Percentiles rank a stretch among this genome's conserved stretches.
Conservation (phyloP, 2,329 filamentous ascomycete species). For the Xylaria sp. region DNA sequence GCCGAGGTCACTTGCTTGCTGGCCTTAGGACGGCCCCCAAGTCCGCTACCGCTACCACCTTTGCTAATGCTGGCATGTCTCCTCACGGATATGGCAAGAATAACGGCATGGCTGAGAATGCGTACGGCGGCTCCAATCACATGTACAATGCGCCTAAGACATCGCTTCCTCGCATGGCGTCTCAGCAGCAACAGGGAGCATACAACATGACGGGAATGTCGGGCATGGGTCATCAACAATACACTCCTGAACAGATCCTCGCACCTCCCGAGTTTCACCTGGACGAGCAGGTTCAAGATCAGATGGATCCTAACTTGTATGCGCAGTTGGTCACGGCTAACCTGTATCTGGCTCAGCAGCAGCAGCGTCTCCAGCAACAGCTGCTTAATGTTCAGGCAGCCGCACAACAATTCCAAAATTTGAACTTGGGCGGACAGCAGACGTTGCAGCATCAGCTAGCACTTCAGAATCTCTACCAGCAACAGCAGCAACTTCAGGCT, state of each 20-base stretch:
- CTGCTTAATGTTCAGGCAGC: conserved; percentile 84
- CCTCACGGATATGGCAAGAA: conserved; percentile 57
- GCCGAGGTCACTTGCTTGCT: conserved; percentile 92
- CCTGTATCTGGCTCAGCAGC: conserved; percentile 90
- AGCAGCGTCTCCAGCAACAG: conserved; percentile 95
- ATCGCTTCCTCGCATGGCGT: conserved; percentile 59
- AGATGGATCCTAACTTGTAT: conserved; percentile 87
- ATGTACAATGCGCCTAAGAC: conserved; percentile 65
- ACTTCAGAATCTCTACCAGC: conserved; percentile 64
- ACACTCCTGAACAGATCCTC: conserved; percentile 89
- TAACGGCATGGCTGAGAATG: conserved; percentile 57
- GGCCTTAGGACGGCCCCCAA: conserved; percentile 94
- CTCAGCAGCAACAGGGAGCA: conserved; percentile 50
- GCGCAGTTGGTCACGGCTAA: conserved; percentile 92
- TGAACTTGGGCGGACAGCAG: conserved; percentile 70
- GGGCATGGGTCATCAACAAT: conserved; percentile 60
- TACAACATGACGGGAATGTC: conserved; percentile 44
- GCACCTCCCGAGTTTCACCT: conserved; percentile 85
- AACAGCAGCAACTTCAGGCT: conserved; percentile 72
- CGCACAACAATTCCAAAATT: conserved; percentile 82
- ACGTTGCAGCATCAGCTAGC: conserved; percentile 53
- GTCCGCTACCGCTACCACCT: conserved; percentile 77
- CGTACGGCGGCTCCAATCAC: conserved; percentile 58
- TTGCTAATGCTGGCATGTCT: conserved; percentile 62
- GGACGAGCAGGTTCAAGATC: conserved; percentile 73